These are phyloP conservation scores for Colletotrichum scovillei DNA, from an alignment of 2,329 filamentous ascomycete genomes.

Conservation along the genomic window DNA sequence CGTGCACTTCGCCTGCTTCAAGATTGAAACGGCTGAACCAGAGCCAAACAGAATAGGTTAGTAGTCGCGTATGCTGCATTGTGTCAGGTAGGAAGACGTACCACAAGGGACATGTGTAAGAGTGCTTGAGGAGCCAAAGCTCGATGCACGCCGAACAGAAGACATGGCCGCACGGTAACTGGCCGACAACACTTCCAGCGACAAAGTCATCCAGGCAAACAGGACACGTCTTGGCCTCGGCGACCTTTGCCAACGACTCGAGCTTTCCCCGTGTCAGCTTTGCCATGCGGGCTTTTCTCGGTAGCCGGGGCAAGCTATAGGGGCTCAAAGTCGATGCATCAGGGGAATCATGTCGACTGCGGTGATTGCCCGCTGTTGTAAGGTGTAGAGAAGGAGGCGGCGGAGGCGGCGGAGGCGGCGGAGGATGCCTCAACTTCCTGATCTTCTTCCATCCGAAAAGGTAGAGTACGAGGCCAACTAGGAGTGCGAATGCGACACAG, in stretches of 20 bases:
- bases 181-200: not conserved
- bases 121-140: slow-evolving; percentile 10
- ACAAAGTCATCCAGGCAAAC: slow-evolving; percentile 20
- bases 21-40: not conserved
- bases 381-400: not conserved
- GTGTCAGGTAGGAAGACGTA: not conserved
- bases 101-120: slow-evolving; percentile 14
- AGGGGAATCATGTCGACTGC: not conserved
- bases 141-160: slow-evolving; percentile 28
- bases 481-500: slow-evolving; percentile 10
- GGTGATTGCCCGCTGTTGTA: not conserved
- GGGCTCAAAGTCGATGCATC: too few relatives aligned
- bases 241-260: not conserved
- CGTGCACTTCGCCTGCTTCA: not conserved
- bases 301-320: not conserved
- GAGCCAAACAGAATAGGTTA: not conserved
- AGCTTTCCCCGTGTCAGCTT: not conserved
- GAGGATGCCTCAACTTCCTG: not conserved
- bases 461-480: slow-evolving; percentile 9
- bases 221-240: not conserved
- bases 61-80: not conserved
- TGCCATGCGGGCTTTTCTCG: not conserved
- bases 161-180: slow-evolving; percentile 8
- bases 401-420: not conserved
- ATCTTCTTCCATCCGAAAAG: slow-evolving; percentile 11